Percentiles rank a stretch among this genome's conserved stretches.
phyloP scores from a whole-genome alignment of 2,329 filamentous ascomycete species.

The Sclerotinia borealis region DNA sequence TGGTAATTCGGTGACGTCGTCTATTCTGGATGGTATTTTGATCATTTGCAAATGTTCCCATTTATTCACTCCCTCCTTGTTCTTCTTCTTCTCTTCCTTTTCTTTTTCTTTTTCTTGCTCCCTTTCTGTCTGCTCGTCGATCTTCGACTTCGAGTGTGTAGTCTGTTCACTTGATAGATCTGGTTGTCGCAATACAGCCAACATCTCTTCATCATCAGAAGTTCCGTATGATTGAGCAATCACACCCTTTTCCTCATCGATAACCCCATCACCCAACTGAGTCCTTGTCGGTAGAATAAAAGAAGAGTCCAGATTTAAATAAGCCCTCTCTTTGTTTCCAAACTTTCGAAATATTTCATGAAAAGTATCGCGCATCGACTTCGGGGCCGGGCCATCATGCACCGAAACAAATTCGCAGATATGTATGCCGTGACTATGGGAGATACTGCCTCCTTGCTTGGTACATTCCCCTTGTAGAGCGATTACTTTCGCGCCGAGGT shows the following conservation, averaged over 20 bases:
- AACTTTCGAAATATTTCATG: neutral
- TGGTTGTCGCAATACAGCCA: neutral
- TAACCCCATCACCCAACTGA: too few relatives aligned
- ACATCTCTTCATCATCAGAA: neutral
- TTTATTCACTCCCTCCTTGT: neutral
- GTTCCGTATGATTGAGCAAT: neutral
- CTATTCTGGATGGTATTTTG: neutral
- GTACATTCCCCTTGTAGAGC: neutral
- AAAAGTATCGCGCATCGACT: neutral
- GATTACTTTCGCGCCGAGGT: neutral
- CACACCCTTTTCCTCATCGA: neutral
- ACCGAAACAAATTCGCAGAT: neutral
- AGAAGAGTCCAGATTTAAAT: too few relatives aligned
- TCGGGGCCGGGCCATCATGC: too few relatives aligned
- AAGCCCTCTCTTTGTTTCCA: neutral
- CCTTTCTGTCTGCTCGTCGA: neutral
- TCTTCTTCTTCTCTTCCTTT: neutral
- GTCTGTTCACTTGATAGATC: neutral
- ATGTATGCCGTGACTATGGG: neutral
- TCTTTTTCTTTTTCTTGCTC: neutral
- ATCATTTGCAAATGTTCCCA: neutral
- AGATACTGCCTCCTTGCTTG: neutral
- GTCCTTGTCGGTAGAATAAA: neutral
- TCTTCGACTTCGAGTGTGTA: neutral
- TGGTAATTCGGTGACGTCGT: slow-evolving; percentile 1